phyloP scores from a whole-genome alignment of 2,329 filamentous ascomycete genomes.

The Claviceps capensis region DNA sequence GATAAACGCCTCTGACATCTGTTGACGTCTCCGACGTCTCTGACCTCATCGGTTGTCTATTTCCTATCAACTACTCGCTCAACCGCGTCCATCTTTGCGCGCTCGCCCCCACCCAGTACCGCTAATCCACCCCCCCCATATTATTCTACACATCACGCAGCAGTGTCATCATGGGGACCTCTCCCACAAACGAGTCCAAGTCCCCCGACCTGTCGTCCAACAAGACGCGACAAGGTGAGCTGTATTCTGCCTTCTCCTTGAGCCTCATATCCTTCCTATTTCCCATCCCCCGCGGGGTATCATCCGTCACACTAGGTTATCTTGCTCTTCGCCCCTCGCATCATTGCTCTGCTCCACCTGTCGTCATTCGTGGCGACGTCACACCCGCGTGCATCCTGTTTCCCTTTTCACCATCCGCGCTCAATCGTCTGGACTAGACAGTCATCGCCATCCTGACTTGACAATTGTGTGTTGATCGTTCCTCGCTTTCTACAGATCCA shows the following conservation, averaged over 20 bases:
- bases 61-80: constrained; percentile 11
- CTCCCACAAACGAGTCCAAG: constrained; percentile 30
- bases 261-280: constrained; percentile 2
- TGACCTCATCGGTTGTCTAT: constrained; percentile 25
- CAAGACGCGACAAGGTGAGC: constrained; percentile 31
- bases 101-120: constrained; percentile 11
- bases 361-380: constrained; percentile 1
- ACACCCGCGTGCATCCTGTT: not conserved
- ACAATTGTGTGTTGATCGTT: constrained; percentile 7
- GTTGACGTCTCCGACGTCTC: constrained; percentile 19
- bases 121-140: not conserved
- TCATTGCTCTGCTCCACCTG: not conserved
- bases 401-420: not conserved
- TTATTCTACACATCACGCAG: constrained; percentile 27
- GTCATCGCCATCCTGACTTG: constrained; percentile 8
- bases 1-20: constrained; percentile 10
- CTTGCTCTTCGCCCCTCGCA: constrained; percentile 1
- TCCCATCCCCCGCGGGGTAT: not conserved
- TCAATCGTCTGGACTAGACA: not conserved
- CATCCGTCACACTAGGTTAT: not conserved
- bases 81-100: constrained; percentile 12
- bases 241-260: constrained; percentile 9
- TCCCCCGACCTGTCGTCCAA: constrained; percentile 33
- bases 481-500: constrained; percentile 20
- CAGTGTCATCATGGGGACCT: constrained; percentile 36